These are phyloP conservation scores for Nyctanthes arbortristis DNA, from an alignment of 257 asterid genomes.

Conservation along the genomic window DNA sequence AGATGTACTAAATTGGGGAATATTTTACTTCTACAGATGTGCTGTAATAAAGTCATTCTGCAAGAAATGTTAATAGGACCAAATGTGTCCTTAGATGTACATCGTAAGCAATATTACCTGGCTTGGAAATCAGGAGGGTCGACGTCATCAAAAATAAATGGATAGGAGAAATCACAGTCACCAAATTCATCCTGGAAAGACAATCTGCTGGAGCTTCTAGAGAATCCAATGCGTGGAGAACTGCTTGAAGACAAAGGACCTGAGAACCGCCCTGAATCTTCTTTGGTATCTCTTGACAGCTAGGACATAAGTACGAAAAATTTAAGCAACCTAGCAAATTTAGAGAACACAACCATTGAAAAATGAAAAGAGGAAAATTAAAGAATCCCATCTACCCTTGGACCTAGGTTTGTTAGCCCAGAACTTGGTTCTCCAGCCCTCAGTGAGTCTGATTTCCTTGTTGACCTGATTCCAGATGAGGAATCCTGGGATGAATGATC, in stretches of 20 bases:
- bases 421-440: slow-evolving; percentile 64
- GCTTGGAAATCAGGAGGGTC: slow-evolving; percentile 68
- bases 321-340: slow-evolving; percentile 9
- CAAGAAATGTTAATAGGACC: neutral
- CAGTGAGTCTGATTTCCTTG: slow-evolving; percentile 61
- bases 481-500: slow-evolving; percentile 89
- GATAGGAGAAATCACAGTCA: slow-evolving; percentile 77
- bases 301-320: slow-evolving; percentile 22
- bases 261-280: slow-evolving; percentile 96
- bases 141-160: slow-evolving; percentile 95
- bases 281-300: slow-evolving; percentile 79
- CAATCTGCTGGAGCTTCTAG: slow-evolving; percentile 92
- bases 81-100: neutral
- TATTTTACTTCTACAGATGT: neutral
- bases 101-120: slow-evolving; percentile 46
- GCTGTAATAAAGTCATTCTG: neutral
- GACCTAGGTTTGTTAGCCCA: slow-evolving; percentile 54
- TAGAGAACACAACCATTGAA: slow-evolving; percentile 15
- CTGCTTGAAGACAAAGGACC: slow-evolving; percentile 84
- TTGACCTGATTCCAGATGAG: slow-evolving; percentile 65
- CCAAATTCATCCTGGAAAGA: slow-evolving; percentile 96
- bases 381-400: slow-evolving; percentile 47
- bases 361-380: slow-evolving; percentile 25
- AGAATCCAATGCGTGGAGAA: slow-evolving; percentile 91
- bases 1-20: neutral